Base-by-base conservation (phyloP, 2,329 filamentous ascomycete genomes). In the Ploettnerulaceae sp. region DNA sequence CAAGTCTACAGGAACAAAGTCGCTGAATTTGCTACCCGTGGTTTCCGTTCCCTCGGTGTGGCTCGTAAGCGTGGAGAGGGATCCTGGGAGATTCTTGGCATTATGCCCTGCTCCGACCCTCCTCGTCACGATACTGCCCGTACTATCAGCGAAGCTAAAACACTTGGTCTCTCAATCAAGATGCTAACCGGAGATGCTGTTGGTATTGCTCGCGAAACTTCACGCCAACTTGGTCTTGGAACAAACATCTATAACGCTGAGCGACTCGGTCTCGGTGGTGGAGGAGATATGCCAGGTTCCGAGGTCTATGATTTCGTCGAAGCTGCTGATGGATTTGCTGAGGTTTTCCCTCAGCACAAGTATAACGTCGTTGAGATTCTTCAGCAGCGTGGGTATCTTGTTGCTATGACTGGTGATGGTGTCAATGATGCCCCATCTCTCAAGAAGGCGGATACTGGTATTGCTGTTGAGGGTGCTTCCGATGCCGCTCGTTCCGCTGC, bases 141-240 rank as follows among this genome's bases (percentile, higher is more conserved):
- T 67, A 95, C 89, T 52, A 86, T 95, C 71, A 84, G 86, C 67
- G 89, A 95, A 70, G 89, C 89, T 63, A 91, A 93, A 76, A 77
- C 74, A 55, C 81, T 95, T 49, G 89, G 89, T 75, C 76, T 95
- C 52, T 89, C 85, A 58, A 89, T 95, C 71, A 95, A 95, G 78
- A 95, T 95, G 88, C 79, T 95, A 72, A 95, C 89, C 71, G 89
- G 89, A 77, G 89, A 95, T 66, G 88, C 89, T 57, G 89, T 95
- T 65, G 89, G 88, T 69, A 95, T 95, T 67, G 89, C 89, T 60
- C 84, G 86, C 73, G 89, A 95, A 71, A 94, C 88, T 59, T 93
- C 88, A 45, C 86, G 88, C 63, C 87, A 93, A 71, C 84, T 95
- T 57, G 88, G 89, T 73, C 83, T 95, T 51, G 89, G 89, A 62